Evolutionary conservation across 495 filamentous ascomycete species (phyloP), one percentile per base, ranked within the genome.

Genomic region (Entonaema liquescens): DNA sequence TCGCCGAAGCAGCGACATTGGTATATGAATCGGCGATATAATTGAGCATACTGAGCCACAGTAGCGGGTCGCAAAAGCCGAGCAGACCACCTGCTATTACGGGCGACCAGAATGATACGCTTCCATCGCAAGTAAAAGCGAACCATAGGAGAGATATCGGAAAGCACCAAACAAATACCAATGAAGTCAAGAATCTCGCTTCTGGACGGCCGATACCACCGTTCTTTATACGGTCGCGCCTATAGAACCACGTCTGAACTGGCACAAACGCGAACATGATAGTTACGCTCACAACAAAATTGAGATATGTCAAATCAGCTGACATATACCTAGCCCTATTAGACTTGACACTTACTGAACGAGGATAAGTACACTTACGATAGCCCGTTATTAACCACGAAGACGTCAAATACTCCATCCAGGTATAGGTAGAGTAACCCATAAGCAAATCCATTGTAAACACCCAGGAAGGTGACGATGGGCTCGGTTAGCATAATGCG

Each of bases 11-110:
- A 15, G 78, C 79, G 5, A 81, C 76, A 59, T 81, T 78, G 23
- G 79, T 79, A 49, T 81, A 81, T 8, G 75, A 76, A 68, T 81
- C 78, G 17, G 77, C 78, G 35, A 81, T 77, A 59, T 81, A 81
- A 56, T 78, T 81, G 33, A 81, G 58, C 76, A 80, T 81, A 50
- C 57, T 52, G 26, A 81, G 70, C 79, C 78, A 81, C 9, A 81
- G 63, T 28, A 81, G 38, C 44, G 79, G 78, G 59, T 81, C 77
- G 21, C 74, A 76, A 52, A 81, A 79, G 3, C 78, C 78, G 8
- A 81, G 52, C 3, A 80, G 33, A 6, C 67, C 77, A 25, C 79
- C 79, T 1, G 79, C 77, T 19, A 80, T 65, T 12, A 81, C 63
- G 2, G 79, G 79, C 0, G 73, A 76, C 79, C 79, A 81, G 61